Evolutionary conservation across 768 basidiomycete species (phyloP).

Genomic region (Phanerochaete carnosa): DNA sequence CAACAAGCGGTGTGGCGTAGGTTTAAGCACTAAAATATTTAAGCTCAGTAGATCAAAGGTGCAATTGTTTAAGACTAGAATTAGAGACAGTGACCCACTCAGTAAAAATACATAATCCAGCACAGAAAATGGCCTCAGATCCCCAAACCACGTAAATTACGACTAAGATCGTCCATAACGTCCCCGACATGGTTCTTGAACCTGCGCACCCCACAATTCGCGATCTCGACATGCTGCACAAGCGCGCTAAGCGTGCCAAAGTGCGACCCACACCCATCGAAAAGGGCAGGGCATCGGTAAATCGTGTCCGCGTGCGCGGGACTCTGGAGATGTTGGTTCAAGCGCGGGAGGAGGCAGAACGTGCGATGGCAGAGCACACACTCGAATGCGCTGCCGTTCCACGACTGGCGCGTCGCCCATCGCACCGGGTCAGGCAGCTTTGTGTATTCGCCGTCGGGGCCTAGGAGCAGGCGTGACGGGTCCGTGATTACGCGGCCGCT

Average conservation of each 20-base stretch:
- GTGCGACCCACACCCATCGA: constrained; percentile 35
- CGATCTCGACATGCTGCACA: constrained; percentile 66
- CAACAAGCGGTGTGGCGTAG: too few species aligned
- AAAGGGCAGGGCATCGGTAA: constrained; percentile 48
- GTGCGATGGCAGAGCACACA: constrained; percentile 50
- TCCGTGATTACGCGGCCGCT: constrained; percentile 49
- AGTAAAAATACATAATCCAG: too few species aligned
- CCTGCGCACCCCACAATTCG: constrained; percentile 50
- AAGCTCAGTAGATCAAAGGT: too few species aligned
- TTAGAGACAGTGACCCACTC: too few species aligned
- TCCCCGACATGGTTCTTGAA: constrained; percentile 39
- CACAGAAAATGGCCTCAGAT: too few species aligned
- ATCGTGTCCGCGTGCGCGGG: constrained; percentile 51
- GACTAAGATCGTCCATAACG: constrained; percentile 29
- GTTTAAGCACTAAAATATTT: too few species aligned
- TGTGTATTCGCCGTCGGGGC: constrained; percentile 15
- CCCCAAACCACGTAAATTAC: neutral
- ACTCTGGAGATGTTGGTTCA: constrained; percentile 66
- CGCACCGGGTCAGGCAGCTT: constrained; percentile 16
- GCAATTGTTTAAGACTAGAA: too few species aligned
- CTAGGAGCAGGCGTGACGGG: constrained; percentile 48
- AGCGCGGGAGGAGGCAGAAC: constrained; percentile 36
- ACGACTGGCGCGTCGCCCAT: constrained; percentile 34
- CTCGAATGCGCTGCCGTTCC: constrained; percentile 45
- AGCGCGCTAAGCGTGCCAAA: constrained; percentile 56